Percentiles rank a stretch among this genome's conserved stretches.
Evolutionary conservation across 1,139 yeast species (phyloP).

Genomic region (Saccharomyces uvarum): DNA sequence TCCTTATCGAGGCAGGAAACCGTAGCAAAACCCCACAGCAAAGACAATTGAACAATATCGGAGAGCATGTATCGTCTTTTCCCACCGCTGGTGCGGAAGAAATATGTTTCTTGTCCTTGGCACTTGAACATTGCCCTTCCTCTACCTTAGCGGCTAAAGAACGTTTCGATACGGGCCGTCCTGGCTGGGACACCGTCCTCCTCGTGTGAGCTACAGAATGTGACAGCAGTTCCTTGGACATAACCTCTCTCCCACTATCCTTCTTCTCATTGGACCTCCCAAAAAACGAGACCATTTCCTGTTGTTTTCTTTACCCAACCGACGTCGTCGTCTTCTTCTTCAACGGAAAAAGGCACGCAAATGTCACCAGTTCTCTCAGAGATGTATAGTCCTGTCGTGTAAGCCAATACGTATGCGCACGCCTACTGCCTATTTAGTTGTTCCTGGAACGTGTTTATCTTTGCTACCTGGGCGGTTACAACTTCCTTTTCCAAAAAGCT

Average conservation of each 20-base stretch:
- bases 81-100: not conserved
- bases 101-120: not conserved
- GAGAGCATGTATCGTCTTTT: not conserved
- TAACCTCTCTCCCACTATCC: not conserved
- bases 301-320: not conserved
- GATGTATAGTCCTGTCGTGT: not conserved
- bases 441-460: not conserved
- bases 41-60: conserved; percentile 9
- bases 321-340: not conserved
- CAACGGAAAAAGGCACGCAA: not conserved
- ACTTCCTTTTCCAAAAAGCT: not conserved
- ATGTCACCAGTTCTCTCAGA: not conserved
- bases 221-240: not conserved
- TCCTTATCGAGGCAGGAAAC: conserved; percentile 40
- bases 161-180: not conserved
- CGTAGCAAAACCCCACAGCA: conserved; percentile 60
- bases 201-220: not conserved
- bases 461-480: not conserved
- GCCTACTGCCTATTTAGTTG: not conserved
- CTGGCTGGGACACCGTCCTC: not conserved
- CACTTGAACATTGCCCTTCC: not conserved
- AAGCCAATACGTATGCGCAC: not conserved
- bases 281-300: not conserved
- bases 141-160: not conserved
- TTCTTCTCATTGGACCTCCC: not conserved